Base-by-base conservation (phyloP, 1,284 basidiomycete genomes). In the Cystobasidiaceae sp. region DNA sequence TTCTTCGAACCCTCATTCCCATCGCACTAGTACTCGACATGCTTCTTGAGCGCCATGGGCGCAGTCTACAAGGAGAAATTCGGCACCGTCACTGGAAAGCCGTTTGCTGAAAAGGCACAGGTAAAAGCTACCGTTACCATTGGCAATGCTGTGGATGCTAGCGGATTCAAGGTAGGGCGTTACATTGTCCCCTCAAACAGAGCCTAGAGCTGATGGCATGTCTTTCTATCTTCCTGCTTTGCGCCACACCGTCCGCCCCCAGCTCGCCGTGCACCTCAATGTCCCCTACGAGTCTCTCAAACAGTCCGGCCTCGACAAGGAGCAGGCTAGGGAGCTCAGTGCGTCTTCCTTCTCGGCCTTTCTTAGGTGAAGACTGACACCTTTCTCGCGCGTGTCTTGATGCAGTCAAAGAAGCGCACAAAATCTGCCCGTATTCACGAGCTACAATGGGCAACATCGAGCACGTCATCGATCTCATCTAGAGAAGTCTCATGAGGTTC, bases 381-480 rank as follows among this genome's bases (percentile, higher is more conserved):
- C n/a, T n/a, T 25, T 25, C 48, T n/a, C 41, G 25, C 15, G n/a
- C n/a, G n/a, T n/a, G 7, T 34, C 9, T 48, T n/a, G n/a, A n/a
- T n/a, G n/a, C n/a, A 64, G 61, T 71, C 33, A 46, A 68, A 32
- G 68, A 57, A n/a, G 70, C 72, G 5, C 71, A 72, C 60, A 63
- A 68, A 37, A 45, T 72, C 49, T 73, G 72, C 60, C 72, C 72
- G 2, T 73, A 73, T 56, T 65, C 58, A 17, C 50, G 72, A 7
- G 72, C 72, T 1, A 60, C 61, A 13, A 46, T 45, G 25, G 72
- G 71, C 25, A 73, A 73, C 56, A 66, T 73, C 15, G 71, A 68
- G 28, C 34, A 60, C 25, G 30, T 44, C 51, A 39, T 61, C 33
- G 61, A 55, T n/a, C 61, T 64, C 41, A 30, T 45, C 5, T 64